A percentile compares a stretch with the other conserved stretches of the same genome.
Evolutionary conservation across 805 yeast species (phyloP).

Genomic region (Zygosaccharomyces lentus): DNA sequence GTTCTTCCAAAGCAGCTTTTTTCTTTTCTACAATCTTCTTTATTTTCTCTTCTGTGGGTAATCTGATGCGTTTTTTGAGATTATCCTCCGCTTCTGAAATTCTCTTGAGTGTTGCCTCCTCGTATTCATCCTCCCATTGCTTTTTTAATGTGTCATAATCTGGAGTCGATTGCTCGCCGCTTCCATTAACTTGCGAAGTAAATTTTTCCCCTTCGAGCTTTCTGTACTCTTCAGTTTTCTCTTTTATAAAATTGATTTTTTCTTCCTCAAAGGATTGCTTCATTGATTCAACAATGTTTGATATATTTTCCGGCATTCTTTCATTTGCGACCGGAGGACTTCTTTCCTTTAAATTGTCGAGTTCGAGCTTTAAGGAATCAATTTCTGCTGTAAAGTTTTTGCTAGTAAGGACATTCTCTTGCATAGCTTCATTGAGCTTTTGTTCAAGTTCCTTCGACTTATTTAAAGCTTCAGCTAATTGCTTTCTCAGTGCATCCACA

Average conservation of each 20-base stretch:
- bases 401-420: constrained; percentile 7
- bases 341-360: constrained; percentile 22
- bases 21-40: constrained; percentile 50
- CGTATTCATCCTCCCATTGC: constrained; percentile 39
- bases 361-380: constrained; percentile 23
- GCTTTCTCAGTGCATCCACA: constrained; percentile 12
- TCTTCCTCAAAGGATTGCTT: constrained; percentile 29
- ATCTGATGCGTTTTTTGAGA: constrained; percentile 47
- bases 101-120: constrained; percentile 29
- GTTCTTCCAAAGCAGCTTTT: constrained; percentile 26
- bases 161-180: background rate
- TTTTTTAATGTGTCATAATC: constrained; percentile 22
- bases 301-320: constrained; percentile 32
- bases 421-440: constrained; percentile 9
- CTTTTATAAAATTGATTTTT: constrained; percentile 19
- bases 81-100: constrained; percentile 43
- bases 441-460: constrained; percentile 23
- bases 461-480: constrained; percentile 20
- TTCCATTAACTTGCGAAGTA: constrained; percentile 15
- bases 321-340: constrained; percentile 19
- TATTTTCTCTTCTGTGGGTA: constrained; percentile 48
- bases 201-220: constrained; percentile 25
- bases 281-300: constrained; percentile 29
- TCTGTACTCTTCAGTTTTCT: constrained; percentile 21
- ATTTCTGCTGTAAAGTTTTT: constrained; percentile 16